These are phyloP conservation scores for Backusella macrospora DNA, from an alignment of 192 early-diverging fungal species.

Conservation along the genomic window DNA sequence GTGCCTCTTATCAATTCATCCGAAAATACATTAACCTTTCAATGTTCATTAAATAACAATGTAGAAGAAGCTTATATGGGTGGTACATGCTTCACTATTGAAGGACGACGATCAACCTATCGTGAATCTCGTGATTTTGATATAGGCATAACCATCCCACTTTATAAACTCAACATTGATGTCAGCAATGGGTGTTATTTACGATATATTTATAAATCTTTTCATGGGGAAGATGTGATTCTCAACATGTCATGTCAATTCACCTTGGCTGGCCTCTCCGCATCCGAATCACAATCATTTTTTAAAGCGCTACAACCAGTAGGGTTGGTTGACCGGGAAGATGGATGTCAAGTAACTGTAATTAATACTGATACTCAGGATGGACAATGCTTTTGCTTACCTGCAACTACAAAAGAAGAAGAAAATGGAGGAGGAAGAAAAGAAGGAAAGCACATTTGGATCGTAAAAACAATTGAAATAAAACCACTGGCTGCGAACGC, in stretches of 20 bases:
- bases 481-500: not conserved
- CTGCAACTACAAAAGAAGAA: not conserved
- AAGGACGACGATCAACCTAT: constrained; percentile 2
- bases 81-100: not conserved
- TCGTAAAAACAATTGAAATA: constrained; percentile 2
- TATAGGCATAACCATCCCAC: not conserved
- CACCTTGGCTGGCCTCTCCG: not conserved
- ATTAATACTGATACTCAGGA: not conserved
- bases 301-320: not conserved
- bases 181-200: not conserved
- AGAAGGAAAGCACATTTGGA: not conserved
- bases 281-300: not conserved
- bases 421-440: not conserved
- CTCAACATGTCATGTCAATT: constrained; percentile 16
- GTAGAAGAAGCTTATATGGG: not conserved
- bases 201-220: not conserved
- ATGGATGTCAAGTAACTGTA: not conserved
- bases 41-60: not conserved
- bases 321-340: not conserved
- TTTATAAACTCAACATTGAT: not conserved
- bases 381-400: not conserved
- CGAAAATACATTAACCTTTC: not conserved
- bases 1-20: not conserved
- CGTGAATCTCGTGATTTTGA: not conserved
- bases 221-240: not conserved